Percentiles rank a stretch among this genome's conserved stretches.
Conservation (phyloP, 73 alveolate genomes). For the Paraurostyla sp. region DNA sequence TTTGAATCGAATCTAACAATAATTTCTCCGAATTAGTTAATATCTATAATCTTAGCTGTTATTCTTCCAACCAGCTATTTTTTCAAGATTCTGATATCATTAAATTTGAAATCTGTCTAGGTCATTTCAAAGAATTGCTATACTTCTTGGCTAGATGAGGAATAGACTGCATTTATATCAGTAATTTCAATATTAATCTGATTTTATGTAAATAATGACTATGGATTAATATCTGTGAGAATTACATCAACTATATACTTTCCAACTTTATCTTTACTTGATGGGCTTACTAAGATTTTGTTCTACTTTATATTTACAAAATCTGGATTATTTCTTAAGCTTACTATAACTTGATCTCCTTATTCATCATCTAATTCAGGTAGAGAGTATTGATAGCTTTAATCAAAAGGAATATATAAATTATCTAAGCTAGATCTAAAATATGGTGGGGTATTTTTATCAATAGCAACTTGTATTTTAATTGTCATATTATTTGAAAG, state of each 20-base stretch:
- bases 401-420: background rate
- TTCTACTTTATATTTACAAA: background rate
- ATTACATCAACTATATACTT: background rate
- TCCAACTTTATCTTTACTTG: background rate
- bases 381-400: background rate
- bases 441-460: too few relatives aligned
- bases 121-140: background rate
- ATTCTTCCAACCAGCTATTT: background rate
- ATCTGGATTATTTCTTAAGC: background rate
- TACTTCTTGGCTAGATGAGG: too few relatives aligned
- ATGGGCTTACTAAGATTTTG: background rate
- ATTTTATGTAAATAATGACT: background rate
- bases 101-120: background rate
- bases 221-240: background rate
- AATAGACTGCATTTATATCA: background rate
- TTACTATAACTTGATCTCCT: background rate
- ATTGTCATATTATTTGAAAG: too few relatives aligned
- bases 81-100: background rate
- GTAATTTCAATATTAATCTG: background rate
- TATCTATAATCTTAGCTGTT: background rate
- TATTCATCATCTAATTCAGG: background rate
- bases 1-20: background rate
- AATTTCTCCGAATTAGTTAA: slow-evolving; percentile 6
- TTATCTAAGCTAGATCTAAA: too few relatives aligned
- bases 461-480: too few relatives aligned